Base-by-base conservation (phyloP, 208 protist genomes). In the Wallacemonas sp. region DNA sequence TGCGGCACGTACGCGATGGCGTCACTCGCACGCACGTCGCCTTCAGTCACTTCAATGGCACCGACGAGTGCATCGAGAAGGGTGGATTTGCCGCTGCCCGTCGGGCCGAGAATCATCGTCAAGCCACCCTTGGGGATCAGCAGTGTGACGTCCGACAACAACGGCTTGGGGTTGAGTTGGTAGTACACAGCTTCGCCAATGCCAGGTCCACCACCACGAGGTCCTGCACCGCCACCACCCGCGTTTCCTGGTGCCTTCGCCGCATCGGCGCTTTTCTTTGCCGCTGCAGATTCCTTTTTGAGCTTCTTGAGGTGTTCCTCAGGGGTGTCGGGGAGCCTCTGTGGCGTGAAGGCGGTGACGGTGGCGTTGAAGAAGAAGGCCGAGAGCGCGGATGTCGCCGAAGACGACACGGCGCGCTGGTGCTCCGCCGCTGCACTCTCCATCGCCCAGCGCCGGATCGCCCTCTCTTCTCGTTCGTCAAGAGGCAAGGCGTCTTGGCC, bases 1-100 rank as follows among this genome's bases (percentile, higher is more conserved):
- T 98, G 96, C 19, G 93, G 76, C 30, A 84, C 81, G 66, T 97
- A 98, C 2, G 91, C 89, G 29, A 98, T 77, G 38, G 30, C 50
- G 29, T 69, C 57, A 9, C 45, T 30, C 34, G 63, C 59, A 36
- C 58, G 45, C 17, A 87, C 69, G 24, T 59, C 44, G 46, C 82
- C 82, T 8, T 55, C 66, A 22, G 60, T 68, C 5, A 76, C 69
- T 4, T 75, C 61, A 19, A 92, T 55, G 30, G 85, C 54, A 15
- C 80, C 67, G 60, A 89, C 53, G 38, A 92, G 66, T 22, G 76
- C 68, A 24, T 74, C 45, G 58, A 91, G 37, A 33, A 94, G 68
- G 36, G 85, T 79, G 29, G 81, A 87, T 76, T 90, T 94, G 58
- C 90, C 90, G 57, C 72, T 79, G 33, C 92, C 92, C 32, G 89